These are phyloP conservation scores for Suillus subalutaceus DNA, from an alignment of 768 basidiomycete genomes.

Conservation along the genomic window DNA sequence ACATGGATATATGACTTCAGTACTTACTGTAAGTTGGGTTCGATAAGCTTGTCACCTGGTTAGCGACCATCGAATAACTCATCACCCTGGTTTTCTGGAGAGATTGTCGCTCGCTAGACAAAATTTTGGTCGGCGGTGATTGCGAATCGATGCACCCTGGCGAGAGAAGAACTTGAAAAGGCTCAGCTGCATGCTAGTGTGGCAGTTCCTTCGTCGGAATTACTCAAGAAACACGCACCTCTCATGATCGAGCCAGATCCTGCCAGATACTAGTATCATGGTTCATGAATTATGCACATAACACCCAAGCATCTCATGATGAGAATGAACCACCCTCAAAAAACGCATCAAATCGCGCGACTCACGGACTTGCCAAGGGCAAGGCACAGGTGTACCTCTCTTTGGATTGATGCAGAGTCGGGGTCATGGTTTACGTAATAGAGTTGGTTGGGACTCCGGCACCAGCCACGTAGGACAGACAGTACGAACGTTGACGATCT, in stretches of 20 bases:
- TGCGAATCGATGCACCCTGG: not conserved
- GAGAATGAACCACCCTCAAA: not conserved
- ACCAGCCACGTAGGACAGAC: not conserved
- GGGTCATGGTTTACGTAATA: constrained; percentile 4
- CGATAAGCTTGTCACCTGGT: not conserved
- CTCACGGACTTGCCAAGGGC: not conserved
- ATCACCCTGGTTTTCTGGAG: not conserved
- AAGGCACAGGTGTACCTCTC: not conserved
- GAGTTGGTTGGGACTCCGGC: not conserved
- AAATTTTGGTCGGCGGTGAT: not conserved
- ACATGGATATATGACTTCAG: not conserved
- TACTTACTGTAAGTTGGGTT: not conserved
- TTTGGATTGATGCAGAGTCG: not conserved
- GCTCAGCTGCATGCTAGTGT: not conserved
- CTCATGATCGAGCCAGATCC: not conserved
- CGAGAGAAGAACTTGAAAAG: not conserved
- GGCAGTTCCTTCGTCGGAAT: not conserved
- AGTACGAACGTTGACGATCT: not conserved
- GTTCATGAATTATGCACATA: not conserved
- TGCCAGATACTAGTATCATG: not conserved
- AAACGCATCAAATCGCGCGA: not conserved
- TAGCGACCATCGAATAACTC: not conserved
- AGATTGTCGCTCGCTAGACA: not conserved
- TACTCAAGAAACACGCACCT: not conserved
- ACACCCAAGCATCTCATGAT: not conserved